These are phyloP conservation scores for Saturnispora serradocipensis DNA, from an alignment of 805 yeast genomes.

Conservation along the genomic window DNA sequence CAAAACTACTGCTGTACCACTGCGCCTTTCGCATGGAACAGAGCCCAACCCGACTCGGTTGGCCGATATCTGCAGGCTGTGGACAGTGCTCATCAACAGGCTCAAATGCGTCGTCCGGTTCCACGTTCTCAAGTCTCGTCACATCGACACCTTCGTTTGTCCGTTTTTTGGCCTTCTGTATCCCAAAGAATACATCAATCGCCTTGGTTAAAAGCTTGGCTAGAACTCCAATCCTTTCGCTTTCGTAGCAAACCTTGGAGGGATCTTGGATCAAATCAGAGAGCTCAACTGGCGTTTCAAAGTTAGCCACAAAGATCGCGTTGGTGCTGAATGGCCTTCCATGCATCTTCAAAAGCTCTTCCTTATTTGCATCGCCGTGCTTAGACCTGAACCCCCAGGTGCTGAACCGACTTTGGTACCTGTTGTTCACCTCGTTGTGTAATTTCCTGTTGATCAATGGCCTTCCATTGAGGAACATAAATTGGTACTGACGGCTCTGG, in stretches of 20 bases:
- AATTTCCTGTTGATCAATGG: constrained; percentile 20
- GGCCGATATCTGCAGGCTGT: background rate
- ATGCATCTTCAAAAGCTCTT: constrained; percentile 12
- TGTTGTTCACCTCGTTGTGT: constrained; percentile 17
- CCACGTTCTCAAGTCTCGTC: background rate
- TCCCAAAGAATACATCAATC: constrained; percentile 22
- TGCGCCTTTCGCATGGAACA: background rate
- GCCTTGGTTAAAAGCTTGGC: constrained; percentile 26
- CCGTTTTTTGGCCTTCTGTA: background rate
- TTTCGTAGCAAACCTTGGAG: constrained; percentile 23
- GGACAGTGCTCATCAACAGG: too few species aligned
- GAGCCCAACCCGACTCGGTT: background rate
- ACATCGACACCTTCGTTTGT: background rate
- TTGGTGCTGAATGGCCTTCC: constrained; percentile 28
- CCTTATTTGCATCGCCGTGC: background rate
- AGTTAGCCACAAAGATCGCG: constrained; percentile 32
- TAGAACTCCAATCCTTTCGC: constrained; percentile 22
- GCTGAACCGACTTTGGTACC: constrained; percentile 18
- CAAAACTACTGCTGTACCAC: constrained; percentile 1
- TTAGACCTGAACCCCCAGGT: constrained; percentile 8
- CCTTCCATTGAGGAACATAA: constrained; percentile 37
- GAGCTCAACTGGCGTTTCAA: constrained; percentile 13
- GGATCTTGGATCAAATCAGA: constrained; percentile 37
- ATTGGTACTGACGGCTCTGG: constrained; percentile 34
- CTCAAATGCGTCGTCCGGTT: background rate